These are phyloP conservation scores for Urochloa ruziziensis DNA, from an alignment of 176 grass and related monocot species.

Conservation along the genomic window DNA sequence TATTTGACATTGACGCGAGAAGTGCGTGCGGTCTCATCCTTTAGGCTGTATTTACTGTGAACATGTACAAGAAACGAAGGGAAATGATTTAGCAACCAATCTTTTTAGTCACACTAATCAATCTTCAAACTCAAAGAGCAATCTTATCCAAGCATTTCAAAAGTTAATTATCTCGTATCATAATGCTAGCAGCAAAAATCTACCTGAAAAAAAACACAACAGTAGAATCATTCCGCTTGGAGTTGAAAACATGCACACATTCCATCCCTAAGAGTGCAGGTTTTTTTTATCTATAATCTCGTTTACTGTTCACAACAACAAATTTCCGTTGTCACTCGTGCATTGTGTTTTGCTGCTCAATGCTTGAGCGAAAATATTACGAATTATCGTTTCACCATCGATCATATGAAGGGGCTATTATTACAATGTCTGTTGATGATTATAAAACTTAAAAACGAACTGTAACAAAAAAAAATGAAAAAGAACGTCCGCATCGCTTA, in stretches of 20 bases:
- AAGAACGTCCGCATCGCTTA: neutral
- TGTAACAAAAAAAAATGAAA: neutral
- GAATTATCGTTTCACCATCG: neutral
- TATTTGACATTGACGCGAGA: neutral
- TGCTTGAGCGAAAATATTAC: neutral
- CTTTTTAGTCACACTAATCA: slow-evolving; percentile 12
- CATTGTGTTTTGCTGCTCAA: neutral
- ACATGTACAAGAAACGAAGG: too few relatives aligned
- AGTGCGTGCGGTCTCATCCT: neutral
- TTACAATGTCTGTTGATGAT: slow-evolving; percentile 15
- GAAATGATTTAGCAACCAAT: slow-evolving; percentile 4
- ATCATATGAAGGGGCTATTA: neutral
- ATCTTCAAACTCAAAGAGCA: slow-evolving; percentile 16
- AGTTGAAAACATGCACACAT: neutral
- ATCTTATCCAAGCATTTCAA: too few relatives aligned
- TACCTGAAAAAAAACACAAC: neutral
- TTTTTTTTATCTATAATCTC: too few relatives aligned
- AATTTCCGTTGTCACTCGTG: too few relatives aligned
- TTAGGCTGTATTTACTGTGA: neutral
- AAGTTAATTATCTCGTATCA: too few relatives aligned
- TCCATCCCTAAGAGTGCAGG: too few relatives aligned
- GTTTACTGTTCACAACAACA: too few relatives aligned
- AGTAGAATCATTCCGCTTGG: neutral
- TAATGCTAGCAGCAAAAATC: neutral
- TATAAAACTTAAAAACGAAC: neutral